Evolutionary conservation across 2,329 filamentous ascomycete genomes (phyloP).

Genomic region (Cadophora sp.): DNA sequence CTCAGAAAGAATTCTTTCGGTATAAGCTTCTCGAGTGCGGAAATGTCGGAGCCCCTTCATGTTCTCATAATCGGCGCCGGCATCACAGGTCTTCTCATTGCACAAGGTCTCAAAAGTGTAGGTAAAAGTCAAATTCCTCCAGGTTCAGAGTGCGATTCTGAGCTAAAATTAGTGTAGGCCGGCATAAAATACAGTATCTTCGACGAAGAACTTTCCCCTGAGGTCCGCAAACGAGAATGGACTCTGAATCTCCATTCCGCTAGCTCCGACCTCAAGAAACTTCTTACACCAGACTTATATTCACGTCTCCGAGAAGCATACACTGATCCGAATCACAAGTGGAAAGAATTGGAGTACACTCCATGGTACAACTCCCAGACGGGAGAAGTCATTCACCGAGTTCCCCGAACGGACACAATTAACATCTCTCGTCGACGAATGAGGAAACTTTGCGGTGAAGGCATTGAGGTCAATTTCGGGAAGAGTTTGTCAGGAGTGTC

Average conservation of each 20-base stretch:
- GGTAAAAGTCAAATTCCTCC: too few relatives aligned
- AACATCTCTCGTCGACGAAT: slow-evolving; percentile 24
- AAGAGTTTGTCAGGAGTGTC: slow-evolving; percentile 47
- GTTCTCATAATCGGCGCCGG: slow-evolving; percentile 19
- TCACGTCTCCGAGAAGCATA: slow-evolving; percentile 19
- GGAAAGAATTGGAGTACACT: background rate
- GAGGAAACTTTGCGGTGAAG: slow-evolving; percentile 27
- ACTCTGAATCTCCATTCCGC: slow-evolving; percentile 25
- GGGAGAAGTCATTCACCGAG: slow-evolving; percentile 16
- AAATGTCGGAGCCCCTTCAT: slow-evolving; percentile 10
- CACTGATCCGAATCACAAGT: slow-evolving; percentile 9
- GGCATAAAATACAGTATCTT: slow-evolving; percentile 25
- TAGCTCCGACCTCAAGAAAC: slow-evolving; percentile 16
- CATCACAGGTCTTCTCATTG: slow-evolving; percentile 47
- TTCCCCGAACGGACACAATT: slow-evolving; percentile 14
- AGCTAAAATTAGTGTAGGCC: background rate
- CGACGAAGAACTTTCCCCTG: slow-evolving; percentile 16
- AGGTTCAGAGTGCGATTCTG: too few relatives aligned
- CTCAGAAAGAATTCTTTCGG: too few relatives aligned
- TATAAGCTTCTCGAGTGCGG: too few relatives aligned
- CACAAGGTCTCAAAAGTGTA: slow-evolving; percentile 49
- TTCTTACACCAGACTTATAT: slow-evolving; percentile 4
- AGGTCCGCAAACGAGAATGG: slow-evolving; percentile 25
- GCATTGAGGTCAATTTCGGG: slow-evolving; percentile 25
- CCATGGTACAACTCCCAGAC: slow-evolving; percentile 20